phyloP scores from a whole-genome alignment of 2,329 filamentous ascomycete genomes.

The Hymenoscyphus salicellus region DNA sequence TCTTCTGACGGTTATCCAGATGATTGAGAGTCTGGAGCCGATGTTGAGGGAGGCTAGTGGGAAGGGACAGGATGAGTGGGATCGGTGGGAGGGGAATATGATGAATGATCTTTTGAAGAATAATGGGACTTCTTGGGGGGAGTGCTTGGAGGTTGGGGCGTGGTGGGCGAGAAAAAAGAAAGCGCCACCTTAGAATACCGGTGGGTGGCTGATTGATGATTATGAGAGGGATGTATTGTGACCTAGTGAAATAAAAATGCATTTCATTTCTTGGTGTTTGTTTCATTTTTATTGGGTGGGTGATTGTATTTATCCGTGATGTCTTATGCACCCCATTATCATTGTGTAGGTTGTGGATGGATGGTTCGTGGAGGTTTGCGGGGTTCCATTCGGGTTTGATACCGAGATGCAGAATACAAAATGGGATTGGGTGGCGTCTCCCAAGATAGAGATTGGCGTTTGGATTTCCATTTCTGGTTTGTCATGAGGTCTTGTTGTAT shows the following conservation, averaged over 20 bases:
- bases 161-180: constrained; percentile 88
- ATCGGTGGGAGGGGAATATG: constrained; percentile 83
- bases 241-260: too few species aligned
- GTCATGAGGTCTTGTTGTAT: constrained; percentile 49
- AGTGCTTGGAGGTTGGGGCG: constrained; percentile 82
- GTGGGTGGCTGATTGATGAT: constrained; percentile 12
- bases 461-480: too few species aligned
- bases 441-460: neutral
- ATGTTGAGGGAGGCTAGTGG: constrained; percentile 76
- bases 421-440: neutral
- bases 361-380: neutral
- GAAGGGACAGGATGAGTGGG: constrained; percentile 90
- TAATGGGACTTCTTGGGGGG: constrained; percentile 74
- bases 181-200: constrained; percentile 35
- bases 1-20: constrained; percentile 75
- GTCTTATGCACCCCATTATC: neutral
- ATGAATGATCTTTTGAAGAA: constrained; percentile 79
- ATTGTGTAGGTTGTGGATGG: neutral
- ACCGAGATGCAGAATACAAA: neutral
- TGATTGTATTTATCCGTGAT: neutral
- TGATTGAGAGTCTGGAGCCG: constrained; percentile 83
- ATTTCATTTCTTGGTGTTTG: too few species aligned
- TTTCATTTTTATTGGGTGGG: neutral
- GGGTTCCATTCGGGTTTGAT: neutral
- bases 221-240: too few species aligned